A percentile compares a stretch with the other conserved stretches of the same genome.
These are phyloP conservation scores for Aspergillus steynii DNA, from an alignment of 495 filamentous ascomycete species.

Conservation along the genomic window DNA sequence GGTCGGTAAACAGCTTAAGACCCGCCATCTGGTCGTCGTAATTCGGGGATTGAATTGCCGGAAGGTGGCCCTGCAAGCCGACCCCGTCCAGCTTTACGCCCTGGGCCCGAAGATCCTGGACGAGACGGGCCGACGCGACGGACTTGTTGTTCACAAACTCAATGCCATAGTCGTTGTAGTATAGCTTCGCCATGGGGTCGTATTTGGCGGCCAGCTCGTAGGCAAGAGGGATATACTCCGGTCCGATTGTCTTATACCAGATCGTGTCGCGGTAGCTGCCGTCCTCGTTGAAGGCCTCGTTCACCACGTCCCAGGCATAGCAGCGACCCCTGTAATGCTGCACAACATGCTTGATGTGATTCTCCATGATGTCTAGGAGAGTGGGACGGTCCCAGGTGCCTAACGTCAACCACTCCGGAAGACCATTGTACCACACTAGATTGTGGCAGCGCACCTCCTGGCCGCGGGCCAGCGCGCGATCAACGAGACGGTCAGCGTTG, in stretches of 20 bases:
- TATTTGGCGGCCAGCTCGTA: background rate
- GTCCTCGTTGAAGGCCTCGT: slow-evolving; percentile 51
- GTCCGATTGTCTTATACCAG: slow-evolving; percentile 28
- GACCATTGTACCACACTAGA: slow-evolving; percentile 56
- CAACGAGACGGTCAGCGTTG: slow-evolving; percentile 46
- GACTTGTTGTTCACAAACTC: background rate
- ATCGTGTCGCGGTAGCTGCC: slow-evolving; percentile 34
- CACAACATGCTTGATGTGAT: slow-evolving; percentile 46
- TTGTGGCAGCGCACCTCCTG: slow-evolving; percentile 58
- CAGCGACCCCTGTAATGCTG: slow-evolving; percentile 45
- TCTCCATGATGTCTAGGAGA: slow-evolving; percentile 44
- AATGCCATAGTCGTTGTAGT: background rate
- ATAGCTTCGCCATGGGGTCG: background rate
- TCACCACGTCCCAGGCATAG: slow-evolving; percentile 54
- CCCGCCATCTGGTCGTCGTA: background rate
- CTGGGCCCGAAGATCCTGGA: background rate
- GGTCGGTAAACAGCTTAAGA: background rate
- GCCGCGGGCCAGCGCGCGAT: slow-evolving; percentile 41
- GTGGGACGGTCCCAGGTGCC: slow-evolving; percentile 48
- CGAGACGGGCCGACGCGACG: background rate
- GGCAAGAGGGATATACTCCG: slow-evolving; percentile 25
- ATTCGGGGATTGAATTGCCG: background rate
- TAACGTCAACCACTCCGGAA: slow-evolving; percentile 49
- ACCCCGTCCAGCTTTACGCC: slow-evolving; percentile 3
- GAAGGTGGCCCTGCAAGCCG: slow-evolving; percentile 2